Evolutionary conservation across 805 yeast species (phyloP), one percentile per base, ranked within the genome.

Genomic region (Saturnispora hagleri): DNA sequence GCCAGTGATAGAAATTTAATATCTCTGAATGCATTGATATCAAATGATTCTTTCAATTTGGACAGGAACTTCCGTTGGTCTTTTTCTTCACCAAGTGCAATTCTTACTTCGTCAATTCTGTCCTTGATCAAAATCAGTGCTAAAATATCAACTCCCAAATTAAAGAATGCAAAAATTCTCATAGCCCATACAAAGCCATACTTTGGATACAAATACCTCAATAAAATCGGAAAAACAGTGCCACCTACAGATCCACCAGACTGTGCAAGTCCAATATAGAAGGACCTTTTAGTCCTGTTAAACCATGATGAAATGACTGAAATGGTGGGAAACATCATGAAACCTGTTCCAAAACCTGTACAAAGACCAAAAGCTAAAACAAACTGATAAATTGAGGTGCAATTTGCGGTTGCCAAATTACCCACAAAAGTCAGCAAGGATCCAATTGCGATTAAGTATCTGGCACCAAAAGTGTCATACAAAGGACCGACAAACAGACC

Each of bases 261-360:
- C 4, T 78, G 73, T 0, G 79, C 80, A 0, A 72, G 54, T 36
- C 79, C 75, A 15, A 74, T 67, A 1, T 80, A 82, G 53, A 73
- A 71, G 0, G 83, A 86, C 57, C 89, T 68, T 58, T 73, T 79
- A 20, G 64, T 66, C 43, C 68, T 65, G 38, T 50, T 50, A 61
- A 82, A 83, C 82, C 86, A 84, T 50, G 83, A 84, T n/a, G 84
- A 79, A 1, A 82, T 73, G n/a, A 78, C 80, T 5, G 86, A 76
- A 2, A 84, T 71, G 35, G 80, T 63, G 0, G 89, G 88, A 7
- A 82, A 74, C 67, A 80, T 75, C 34, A 82, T 70, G 36, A 82
- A 66, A 2, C 84, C 84, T 35, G 77, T 73, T 0, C 86, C 88
- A 4, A 75, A 54, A 3, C 88, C 89, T 41, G 74, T 67, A 24